These are phyloP conservation scores for Arthrocladium fulminans DNA, from an alignment of 2,329 filamentous ascomycete genomes.

Conservation along the genomic window DNA sequence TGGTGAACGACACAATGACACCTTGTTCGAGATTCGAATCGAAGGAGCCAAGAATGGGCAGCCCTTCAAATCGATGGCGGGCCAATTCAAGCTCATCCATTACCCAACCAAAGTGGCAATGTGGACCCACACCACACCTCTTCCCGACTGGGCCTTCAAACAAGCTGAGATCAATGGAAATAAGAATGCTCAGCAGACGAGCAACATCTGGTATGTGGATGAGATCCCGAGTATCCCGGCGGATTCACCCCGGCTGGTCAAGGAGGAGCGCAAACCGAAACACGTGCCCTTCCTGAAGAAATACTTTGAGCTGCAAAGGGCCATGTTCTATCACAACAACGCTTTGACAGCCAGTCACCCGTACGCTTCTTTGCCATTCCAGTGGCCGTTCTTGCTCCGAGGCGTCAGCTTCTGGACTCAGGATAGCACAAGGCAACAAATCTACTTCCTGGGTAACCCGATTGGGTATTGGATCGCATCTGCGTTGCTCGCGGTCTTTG, in stretches of 20 bases:
- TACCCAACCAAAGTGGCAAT: slow-evolving; percentile 92
- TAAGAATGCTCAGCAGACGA: slow-evolving; percentile 82
- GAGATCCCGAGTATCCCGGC: slow-evolving; percentile 71
- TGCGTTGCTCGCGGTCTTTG: slow-evolving; percentile 85
- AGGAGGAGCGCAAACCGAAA: slow-evolving; percentile 71
- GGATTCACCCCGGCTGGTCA: slow-evolving; percentile 64
- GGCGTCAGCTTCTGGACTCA: slow-evolving; percentile 99
- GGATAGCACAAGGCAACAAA: slow-evolving; percentile 87
- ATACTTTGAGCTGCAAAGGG: slow-evolving; percentile 90
- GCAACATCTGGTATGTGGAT: slow-evolving; percentile 91
- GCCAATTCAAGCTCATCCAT: slow-evolving; percentile 94
- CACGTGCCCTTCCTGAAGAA: slow-evolving; percentile 80
- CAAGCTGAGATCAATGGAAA: slow-evolving; percentile 99
- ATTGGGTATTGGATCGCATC: slow-evolving; percentile 96
- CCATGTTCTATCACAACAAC: slow-evolving; percentile 99
- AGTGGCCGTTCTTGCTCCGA: slow-evolving; percentile 94
- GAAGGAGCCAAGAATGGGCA: slow-evolving; percentile 73
- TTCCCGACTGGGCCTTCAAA: slow-evolving; percentile 96
- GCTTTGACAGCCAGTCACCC: slow-evolving; percentile 94
- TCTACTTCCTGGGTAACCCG: slow-evolving; percentile 97
- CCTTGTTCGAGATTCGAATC: slow-evolving; percentile 83
- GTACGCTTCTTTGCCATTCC: slow-evolving; percentile 87
- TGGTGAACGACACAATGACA: slow-evolving; percentile 71
- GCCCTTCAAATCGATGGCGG: slow-evolving; percentile 81
- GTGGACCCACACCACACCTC: slow-evolving; percentile 92